Base-by-base conservation (phyloP, 2,329 filamentous ascomycete genomes). In the Hawksworthiomyces lignivorus region DNA sequence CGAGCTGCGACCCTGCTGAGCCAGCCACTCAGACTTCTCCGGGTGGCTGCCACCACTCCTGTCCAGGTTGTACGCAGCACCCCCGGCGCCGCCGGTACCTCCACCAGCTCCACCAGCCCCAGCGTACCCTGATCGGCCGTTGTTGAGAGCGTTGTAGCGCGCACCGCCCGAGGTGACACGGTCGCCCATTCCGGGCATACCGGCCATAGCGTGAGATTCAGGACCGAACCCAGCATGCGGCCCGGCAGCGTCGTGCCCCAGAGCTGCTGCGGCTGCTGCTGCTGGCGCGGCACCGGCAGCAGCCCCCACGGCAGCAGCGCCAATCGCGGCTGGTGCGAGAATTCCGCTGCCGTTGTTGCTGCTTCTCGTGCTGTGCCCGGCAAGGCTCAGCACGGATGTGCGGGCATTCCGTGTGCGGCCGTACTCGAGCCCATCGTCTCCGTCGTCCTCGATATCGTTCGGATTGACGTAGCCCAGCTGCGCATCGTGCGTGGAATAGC, bases 391-490 rank as follows among this genome's bases (percentile, higher is more conserved):
- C 58, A 82, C 73, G 27, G 82, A 80, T 49, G 69, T 73, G 46
- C 74, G 70, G 58, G 69, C 66, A 1, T 50, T 50, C 22, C 53
- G 59, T 62, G 54, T 56, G 36, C 59, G 62, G 38, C 60, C 64
- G 52, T 75, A 80, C 5, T 75, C 70, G 39, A 92, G 72, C 2
- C 84, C 87, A 57, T 94, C 89, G 54, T 95, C 89, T 21, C 86
- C 87, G 56, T 96, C 89, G 58, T 95, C 89, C 18, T 75, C 76
- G 49, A 95, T 89, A 12, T 82, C 80, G 54, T 84, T 78, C 3
- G 88, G 87, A 57, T 95, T 81, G 45, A 92, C 73, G 2, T 75
- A 65, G 29, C 75, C 74, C 4, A 80, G 62, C 8, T 65, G 60
- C 19, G 70, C 62, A 45, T 72, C 70, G 22, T 62, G 70, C 29